A percentile compares a stretch with the other conserved stretches of the same genome.
phyloP scores from a whole-genome alignment of 1,139 yeast species.

The Suhomyces chickasaworum region DNA sequence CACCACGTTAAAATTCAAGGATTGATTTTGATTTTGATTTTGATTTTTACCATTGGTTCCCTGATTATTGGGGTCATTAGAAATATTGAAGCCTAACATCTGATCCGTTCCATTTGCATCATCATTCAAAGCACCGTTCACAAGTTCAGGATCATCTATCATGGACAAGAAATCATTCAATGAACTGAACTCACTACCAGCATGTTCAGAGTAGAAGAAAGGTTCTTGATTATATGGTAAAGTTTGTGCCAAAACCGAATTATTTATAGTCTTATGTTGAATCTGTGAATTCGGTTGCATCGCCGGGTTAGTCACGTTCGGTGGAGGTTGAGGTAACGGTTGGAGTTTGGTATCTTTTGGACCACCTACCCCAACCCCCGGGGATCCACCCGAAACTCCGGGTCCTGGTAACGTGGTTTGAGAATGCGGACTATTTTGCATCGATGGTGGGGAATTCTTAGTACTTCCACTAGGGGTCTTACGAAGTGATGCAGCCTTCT shows the following conservation, averaged over 20 bases:
- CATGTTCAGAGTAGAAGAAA: constrained; percentile 85
- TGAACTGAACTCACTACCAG: constrained; percentile 90
- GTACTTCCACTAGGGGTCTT: constrained; percentile 11
- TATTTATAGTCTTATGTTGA: constrained; percentile 19
- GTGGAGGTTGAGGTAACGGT: constrained; percentile 14
- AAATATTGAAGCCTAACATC: constrained; percentile 24
- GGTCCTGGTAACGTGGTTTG: constrained; percentile 7
- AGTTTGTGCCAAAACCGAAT: constrained; percentile 45
- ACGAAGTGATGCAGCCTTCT: constrained; percentile 38
- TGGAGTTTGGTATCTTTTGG: constrained; percentile 11
- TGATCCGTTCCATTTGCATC: constrained; percentile 29
- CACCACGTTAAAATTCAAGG: constrained; percentile 1
- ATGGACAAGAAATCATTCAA: constrained; percentile 85
- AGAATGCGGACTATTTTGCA: constrained; percentile 7
- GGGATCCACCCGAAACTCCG: constrained; percentile 10
- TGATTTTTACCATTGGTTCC: constrained; percentile 1
- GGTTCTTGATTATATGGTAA: constrained; percentile 65
- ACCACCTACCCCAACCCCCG: constrained; percentile 9
- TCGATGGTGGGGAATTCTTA: constrained; percentile 11
- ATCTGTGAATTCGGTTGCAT: constrained; percentile 12
- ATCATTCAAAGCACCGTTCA: constrained; percentile 51
- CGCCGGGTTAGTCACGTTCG: constrained; percentile 8
- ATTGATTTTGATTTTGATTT: constrained; percentile 6
- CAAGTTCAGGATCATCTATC: constrained; percentile 81
- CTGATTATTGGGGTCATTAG: not conserved